A percentile compares a stretch with the other conserved stretches of the same genome.
Evolutionary conservation across 1,284 basidiomycete species (phyloP).

Genomic region (Trichosporon ovoides): DNA sequence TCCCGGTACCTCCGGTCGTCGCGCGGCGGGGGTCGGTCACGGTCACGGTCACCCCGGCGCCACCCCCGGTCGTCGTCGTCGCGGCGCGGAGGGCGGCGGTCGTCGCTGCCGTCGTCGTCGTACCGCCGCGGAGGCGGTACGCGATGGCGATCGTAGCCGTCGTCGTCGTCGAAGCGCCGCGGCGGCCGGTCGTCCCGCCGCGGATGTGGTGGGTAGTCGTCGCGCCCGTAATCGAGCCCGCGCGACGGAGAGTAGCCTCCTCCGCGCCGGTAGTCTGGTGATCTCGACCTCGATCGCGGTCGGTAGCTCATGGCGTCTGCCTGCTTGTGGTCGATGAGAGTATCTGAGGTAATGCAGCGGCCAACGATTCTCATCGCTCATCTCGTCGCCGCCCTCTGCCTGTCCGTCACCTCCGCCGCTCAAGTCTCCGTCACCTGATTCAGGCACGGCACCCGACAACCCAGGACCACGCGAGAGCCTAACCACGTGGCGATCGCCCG

Average conservation of each 20-base stretch:
- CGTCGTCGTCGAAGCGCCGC: conserved; percentile 19
- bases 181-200: conserved; percentile 1
- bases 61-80: conserved; percentile 6
- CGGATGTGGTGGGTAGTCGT: neutral
- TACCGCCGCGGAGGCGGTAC: conserved; percentile 16
- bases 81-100: conserved; percentile 6
- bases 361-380: neutral
- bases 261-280: conserved; percentile 15
- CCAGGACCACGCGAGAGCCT: neutral
- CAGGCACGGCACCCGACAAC: neutral
- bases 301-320: conserved; percentile 14
- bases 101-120: conserved; percentile 9
- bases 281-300: conserved; percentile 15
- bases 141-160: neutral
- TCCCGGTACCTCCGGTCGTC: conserved; percentile 4
- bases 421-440: neutral
- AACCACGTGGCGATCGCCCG: neutral
- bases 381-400: neutral
- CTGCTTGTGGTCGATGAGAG: too few species aligned
- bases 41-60: neutral
- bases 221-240: neutral
- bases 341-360: neutral
- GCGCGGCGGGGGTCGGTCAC: conserved; percentile 1
- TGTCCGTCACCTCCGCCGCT: too few species aligned
- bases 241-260: conserved; percentile 8